Evolutionary conservation across 2,329 filamentous ascomycete genomes (phyloP).

Genomic region (Cladosporium halotolerans): DNA sequence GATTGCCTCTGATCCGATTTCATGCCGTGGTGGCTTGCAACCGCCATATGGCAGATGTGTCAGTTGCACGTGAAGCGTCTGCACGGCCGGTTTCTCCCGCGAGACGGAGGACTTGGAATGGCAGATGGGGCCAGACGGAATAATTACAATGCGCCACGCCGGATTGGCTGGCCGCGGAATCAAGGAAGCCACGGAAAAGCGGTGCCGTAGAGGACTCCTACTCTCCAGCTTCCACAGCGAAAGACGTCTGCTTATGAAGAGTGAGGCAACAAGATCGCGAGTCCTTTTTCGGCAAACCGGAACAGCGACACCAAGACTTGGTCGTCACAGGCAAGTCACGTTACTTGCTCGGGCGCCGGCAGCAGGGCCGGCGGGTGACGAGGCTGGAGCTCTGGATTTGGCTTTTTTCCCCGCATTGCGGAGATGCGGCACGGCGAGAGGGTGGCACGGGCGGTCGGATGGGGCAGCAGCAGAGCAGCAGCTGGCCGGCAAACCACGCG

Average conservation of each 20-base stretch:
- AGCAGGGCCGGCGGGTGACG: neutral
- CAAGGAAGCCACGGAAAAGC: no score
- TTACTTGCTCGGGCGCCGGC: neutral
- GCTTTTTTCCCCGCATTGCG: conserved; percentile 6
- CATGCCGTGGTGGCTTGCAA: no score
- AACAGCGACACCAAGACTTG: neutral
- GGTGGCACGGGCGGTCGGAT: conserved; percentile 6
- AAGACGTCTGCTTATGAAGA: no score
- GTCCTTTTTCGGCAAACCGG: no score
- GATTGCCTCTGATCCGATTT: no score
- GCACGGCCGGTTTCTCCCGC: neutral
- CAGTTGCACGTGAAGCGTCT: neutral
- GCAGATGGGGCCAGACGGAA: neutral
- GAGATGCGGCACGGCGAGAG: neutral
- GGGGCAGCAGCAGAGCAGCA: neutral
- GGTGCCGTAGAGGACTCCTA: no score
- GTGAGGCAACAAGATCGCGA: neutral
- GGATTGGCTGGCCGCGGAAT: neutral
- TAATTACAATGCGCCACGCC: neutral
- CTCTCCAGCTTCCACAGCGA: no score
- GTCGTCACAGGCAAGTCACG: neutral
- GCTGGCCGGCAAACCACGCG: neutral
- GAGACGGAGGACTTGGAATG: neutral
- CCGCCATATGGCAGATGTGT: no score
- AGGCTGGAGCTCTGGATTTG: neutral